Evolutionary conservation across 768 basidiomycete genomes (phyloP).

Genomic region (Leccinum imitatum): DNA sequence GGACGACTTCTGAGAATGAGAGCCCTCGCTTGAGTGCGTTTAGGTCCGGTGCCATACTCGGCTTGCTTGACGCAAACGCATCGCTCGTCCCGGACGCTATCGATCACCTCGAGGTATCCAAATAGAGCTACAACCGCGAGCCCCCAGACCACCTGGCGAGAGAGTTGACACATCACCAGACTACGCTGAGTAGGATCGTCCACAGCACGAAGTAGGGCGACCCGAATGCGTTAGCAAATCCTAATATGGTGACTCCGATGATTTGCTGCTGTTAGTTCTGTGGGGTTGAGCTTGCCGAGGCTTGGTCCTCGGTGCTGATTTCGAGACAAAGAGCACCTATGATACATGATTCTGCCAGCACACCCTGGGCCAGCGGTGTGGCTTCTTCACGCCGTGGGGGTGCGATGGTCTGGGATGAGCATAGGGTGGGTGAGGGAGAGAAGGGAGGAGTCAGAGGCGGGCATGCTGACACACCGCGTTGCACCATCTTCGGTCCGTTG

Average conservation of each 20-base stretch:
- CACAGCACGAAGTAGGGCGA: constrained; percentile 86
- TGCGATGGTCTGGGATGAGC: too few relatives aligned
- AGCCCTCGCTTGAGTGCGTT: constrained; percentile 36
- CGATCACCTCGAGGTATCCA: constrained; percentile 75
- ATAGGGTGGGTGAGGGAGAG: too few relatives aligned
- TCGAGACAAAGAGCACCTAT: constrained; percentile 55
- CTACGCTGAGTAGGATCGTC: constrained; percentile 57
- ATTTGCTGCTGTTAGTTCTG: constrained; percentile 29
- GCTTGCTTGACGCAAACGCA: constrained; percentile 48
- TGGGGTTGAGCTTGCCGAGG: constrained; percentile 8
- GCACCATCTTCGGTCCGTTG: too few relatives aligned
- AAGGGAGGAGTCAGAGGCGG: too few relatives aligned
- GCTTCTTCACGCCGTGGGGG: too few relatives aligned
- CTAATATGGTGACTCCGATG: constrained; percentile 61
- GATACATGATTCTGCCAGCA: too few relatives aligned
- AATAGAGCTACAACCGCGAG: constrained; percentile 65
- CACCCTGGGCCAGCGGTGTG: too few relatives aligned
- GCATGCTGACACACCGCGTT: too few relatives aligned
- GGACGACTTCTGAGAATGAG: constrained; percentile 66
- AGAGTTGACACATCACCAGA: constrained; percentile 65
- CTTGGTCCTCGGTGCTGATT: constrained; percentile 39
- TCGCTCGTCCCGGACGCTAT: constrained; percentile 72
- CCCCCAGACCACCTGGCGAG: constrained; percentile 77
- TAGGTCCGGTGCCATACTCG: constrained; percentile 42
- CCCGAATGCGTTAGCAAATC: constrained; percentile 89